phyloP scores from a whole-genome alignment of 2,329 filamentous ascomycete genomes.

The Penicillium polonicum region DNA sequence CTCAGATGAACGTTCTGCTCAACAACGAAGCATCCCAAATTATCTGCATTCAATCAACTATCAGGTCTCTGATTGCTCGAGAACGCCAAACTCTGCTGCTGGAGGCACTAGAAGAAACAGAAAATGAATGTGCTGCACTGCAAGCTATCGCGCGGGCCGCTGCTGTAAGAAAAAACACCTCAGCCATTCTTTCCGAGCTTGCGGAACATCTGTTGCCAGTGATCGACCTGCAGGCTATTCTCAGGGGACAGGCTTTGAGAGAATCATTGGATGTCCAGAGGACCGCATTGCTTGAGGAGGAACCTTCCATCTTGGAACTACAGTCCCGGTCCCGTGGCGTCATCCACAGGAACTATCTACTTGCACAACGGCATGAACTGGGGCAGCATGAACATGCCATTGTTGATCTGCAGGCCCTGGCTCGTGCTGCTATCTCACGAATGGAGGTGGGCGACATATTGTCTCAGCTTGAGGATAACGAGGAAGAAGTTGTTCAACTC shows the following conservation, averaged over 20 bases:
- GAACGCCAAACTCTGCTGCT: conserved; percentile 41
- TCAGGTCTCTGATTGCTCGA: conserved; percentile 39
- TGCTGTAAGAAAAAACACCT: conserved; percentile 28
- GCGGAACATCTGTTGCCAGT: conserved; percentile 29
- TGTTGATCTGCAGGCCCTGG: conserved; percentile 40
- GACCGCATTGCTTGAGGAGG: conserved; percentile 46
- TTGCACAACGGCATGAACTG: conserved; percentile 33
- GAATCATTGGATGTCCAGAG: conserved; percentile 32
- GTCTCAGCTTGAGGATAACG: conserved; percentile 67
- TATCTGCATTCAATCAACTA: conserved; percentile 37
- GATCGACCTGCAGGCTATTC: conserved; percentile 34
- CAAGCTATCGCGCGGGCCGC: conserved; percentile 49
- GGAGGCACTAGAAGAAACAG: conserved; percentile 42
- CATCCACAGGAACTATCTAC: conserved; percentile 35
- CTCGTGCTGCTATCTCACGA: conserved; percentile 43
- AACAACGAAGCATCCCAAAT: conserved; percentile 30
- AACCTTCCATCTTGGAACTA: conserved; percentile 46
- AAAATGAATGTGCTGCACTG: conserved; percentile 43
- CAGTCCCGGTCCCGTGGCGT: conserved; percentile 54
- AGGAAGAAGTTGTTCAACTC: conserved; percentile 64
- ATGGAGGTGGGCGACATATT: conserved; percentile 55
- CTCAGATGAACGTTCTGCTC: conserved; percentile 28
- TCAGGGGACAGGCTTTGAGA: conserved; percentile 35
- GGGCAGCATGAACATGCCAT: conserved; percentile 33
- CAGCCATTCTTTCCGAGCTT: conserved; percentile 32